Evolutionary conservation across 164 flowering plant species (phyloP).

Genomic region (Tetrastigma voinierianum): DNA sequence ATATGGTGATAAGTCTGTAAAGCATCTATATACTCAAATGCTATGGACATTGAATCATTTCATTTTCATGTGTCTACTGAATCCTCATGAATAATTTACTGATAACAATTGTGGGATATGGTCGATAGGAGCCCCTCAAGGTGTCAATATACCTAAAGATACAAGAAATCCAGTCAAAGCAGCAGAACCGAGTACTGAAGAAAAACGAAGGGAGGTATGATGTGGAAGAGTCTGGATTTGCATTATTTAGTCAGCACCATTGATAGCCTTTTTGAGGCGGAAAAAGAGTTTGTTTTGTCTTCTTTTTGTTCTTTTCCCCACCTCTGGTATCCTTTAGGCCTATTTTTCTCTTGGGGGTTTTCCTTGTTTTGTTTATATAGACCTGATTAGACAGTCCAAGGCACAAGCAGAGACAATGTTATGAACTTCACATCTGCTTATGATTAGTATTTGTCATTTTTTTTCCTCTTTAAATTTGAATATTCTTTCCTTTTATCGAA

Average conservation of each 20-base stretch:
- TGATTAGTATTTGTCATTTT: slow-evolving; percentile 1
- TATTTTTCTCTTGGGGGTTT: not conserved
- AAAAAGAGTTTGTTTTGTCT: not conserved
- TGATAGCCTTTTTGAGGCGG: not conserved
- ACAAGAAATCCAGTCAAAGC: slow-evolving; percentile 30
- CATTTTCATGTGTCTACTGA: not conserved
- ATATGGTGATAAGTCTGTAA: no score
- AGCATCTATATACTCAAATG: not conserved
- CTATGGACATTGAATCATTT: not conserved
- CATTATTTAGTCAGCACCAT: not conserved
- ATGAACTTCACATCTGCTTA: not conserved
- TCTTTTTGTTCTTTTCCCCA: not conserved
- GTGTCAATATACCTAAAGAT: slow-evolving; percentile 26
- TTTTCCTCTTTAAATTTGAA: no score
- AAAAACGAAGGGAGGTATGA: slow-evolving; percentile 37
- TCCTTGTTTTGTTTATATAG: not conserved
- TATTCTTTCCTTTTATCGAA: no score
- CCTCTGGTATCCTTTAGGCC: no score
- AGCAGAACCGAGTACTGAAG: slow-evolving; percentile 33
- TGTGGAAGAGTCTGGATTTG: not conserved
- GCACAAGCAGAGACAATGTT: not conserved
- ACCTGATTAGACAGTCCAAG: not conserved
- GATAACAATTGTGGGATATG: not conserved
- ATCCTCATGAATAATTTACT: not conserved
- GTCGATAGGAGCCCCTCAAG: slow-evolving; percentile 33